Percentiles rank a stretch among this genome's conserved stretches.
phyloP scores from a whole-genome alignment of 108 stramenopile species.

The Discostella stelligeroides region DNA sequence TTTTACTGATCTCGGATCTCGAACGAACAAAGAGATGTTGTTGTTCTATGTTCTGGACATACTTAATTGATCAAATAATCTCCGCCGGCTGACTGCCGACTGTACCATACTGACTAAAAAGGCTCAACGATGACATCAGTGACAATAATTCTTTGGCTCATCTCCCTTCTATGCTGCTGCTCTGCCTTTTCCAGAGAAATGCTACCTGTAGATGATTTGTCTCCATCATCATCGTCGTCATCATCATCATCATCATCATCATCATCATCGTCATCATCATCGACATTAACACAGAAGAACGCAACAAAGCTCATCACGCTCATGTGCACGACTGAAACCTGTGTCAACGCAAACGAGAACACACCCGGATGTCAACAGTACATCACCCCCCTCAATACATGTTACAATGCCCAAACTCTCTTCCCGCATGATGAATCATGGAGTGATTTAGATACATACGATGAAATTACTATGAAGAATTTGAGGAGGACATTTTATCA shows the following conservation, averaged over 20 bases:
- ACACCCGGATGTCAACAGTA: conserved; percentile 31
- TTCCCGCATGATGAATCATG: conserved; percentile 53
- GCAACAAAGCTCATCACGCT: conserved; percentile 13
- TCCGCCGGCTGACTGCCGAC: no score
- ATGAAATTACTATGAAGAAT: conserved; percentile 28
- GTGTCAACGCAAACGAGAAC: conserved; percentile 13
- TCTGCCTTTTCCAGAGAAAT: neutral
- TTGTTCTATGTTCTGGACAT: no score
- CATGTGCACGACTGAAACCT: conserved; percentile 17
- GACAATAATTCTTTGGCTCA: conserved; percentile 1
- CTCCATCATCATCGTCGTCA: neutral
- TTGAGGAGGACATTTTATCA: conserved; percentile 41
- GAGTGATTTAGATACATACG: conserved; percentile 46
- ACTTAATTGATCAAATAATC: no score
- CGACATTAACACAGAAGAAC: no score
- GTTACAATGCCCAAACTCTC: conserved; percentile 50
- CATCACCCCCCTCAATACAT: conserved; percentile 42
- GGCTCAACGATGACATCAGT: neutral
- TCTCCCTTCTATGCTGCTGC: conserved; percentile 10
- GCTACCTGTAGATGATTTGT: neutral
- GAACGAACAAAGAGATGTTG: no score
- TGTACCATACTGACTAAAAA: no score
- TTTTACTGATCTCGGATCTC: no score
- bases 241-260: no score
- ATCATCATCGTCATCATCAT: no score